Conservation (phyloP, 1,284 basidiomycete genomes). For the Calocybe gambosa region DNA sequence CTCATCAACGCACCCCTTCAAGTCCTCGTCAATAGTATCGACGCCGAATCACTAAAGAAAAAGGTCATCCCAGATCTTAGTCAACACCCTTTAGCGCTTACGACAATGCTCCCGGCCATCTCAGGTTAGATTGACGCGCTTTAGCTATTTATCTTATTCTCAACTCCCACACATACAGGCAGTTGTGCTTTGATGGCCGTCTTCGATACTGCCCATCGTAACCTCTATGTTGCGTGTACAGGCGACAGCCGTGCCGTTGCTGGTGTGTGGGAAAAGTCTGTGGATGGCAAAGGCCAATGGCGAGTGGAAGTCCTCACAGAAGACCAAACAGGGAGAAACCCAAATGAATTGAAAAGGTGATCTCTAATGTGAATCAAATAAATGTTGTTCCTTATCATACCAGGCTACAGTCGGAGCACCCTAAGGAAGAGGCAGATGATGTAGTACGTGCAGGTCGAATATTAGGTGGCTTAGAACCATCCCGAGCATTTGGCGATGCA, state of each 20-base stretch:
- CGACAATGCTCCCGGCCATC: slow-evolving; percentile 74
- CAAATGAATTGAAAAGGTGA: slow-evolving; percentile 70
- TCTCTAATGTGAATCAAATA: neutral
- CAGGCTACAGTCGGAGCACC: slow-evolving; percentile 89
- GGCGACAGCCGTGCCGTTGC: slow-evolving; percentile 96
- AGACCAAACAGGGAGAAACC: slow-evolving; percentile 94
- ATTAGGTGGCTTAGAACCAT: slow-evolving; percentile 91
- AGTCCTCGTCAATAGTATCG: slow-evolving; percentile 56
- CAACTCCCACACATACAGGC: slow-evolving; percentile 35
- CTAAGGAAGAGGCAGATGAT: slow-evolving; percentile 68
- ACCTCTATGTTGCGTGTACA: slow-evolving; percentile 86
- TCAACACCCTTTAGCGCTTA: slow-evolving; percentile 60
- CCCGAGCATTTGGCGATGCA: slow-evolving; percentile 92
- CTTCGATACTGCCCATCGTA: slow-evolving; percentile 75
- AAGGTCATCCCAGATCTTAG: slow-evolving; percentile 61
- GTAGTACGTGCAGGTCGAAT: slow-evolving; percentile 87
- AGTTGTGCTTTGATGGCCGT: slow-evolving; percentile 86
- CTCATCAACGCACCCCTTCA: slow-evolving; percentile 75
- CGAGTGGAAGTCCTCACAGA: slow-evolving; percentile 87
- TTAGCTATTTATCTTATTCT: slow-evolving; percentile 1
- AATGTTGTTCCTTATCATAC: slow-evolving; percentile 1
- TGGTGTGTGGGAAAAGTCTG: slow-evolving; percentile 76
- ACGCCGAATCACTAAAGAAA: slow-evolving; percentile 43
- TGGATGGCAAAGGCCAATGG: slow-evolving; percentile 64
- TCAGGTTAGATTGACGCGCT: slow-evolving; percentile 40